A percentile compares a stretch with the other conserved stretches of the same genome.
Conservation (phyloP, 176 grass and related monocot species). For the Thalia dealbata region DNA sequence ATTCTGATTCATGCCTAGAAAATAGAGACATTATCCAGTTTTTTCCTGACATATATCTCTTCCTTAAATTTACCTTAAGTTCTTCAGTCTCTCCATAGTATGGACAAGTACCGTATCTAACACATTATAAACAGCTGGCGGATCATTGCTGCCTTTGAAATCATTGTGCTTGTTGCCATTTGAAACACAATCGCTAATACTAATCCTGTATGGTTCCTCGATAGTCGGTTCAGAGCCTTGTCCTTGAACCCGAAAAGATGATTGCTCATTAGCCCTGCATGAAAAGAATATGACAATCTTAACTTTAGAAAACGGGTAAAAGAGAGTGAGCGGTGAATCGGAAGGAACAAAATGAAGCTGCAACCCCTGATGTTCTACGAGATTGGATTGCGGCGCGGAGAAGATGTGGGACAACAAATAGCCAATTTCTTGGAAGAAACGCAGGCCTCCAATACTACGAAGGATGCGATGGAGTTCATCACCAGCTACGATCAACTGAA, state of each 20-base stretch:
- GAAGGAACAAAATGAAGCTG: background rate
- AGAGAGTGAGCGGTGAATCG: background rate
- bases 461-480: constrained; percentile 21
- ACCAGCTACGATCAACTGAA: constrained; percentile 24
- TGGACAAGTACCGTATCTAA: constrained; percentile 32
- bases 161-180: constrained; percentile 2
- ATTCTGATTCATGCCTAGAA: background rate
- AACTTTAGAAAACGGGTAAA: background rate
- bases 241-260: background rate
- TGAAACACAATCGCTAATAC: constrained; percentile 8
- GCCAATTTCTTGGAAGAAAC: constrained; percentile 15
- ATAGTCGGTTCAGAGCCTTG: constrained; percentile 13
- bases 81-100: constrained; percentile 44
- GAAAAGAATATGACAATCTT: background rate
- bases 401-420: constrained; percentile 28
- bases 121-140: constrained; percentile 44
- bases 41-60: background rate
- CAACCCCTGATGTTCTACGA: constrained; percentile 20
- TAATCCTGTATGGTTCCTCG: constrained; percentile 24
- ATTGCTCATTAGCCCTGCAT: background rate
- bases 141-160: constrained; percentile 14
- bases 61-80: constrained; percentile 26
- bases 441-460: constrained; percentile 21
- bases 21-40: background rate
- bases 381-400: constrained; percentile 10